These are phyloP conservation scores for Sarcomyxa edulis DNA, from an alignment of 768 basidiomycete species.

Conservation along the genomic window DNA sequence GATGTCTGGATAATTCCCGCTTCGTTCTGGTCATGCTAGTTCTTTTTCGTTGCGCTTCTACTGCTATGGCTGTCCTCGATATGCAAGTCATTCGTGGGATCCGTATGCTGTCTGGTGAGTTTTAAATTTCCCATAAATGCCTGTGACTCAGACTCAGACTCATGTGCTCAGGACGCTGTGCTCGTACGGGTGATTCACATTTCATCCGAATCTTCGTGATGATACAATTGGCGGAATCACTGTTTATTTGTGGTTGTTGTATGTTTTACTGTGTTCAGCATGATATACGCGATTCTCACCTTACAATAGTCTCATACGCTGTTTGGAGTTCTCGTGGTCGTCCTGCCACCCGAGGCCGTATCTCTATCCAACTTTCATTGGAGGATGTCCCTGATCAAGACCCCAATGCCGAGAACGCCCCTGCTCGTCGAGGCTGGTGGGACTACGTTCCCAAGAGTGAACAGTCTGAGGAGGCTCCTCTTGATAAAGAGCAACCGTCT, in stretches of 20 bases:
- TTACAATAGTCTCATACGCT: slow-evolving; percentile 51
- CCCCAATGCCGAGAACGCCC: slow-evolving; percentile 14
- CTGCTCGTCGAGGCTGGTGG: slow-evolving; percentile 45
- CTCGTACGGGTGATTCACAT: slow-evolving; percentile 24
- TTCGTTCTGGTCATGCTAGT: slow-evolving; percentile 39
- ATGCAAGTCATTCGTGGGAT: slow-evolving; percentile 28
- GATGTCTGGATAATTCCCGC: slow-evolving; percentile 57
- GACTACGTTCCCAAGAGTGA: slow-evolving; percentile 37
- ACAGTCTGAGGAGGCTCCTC: slow-evolving; percentile 8
- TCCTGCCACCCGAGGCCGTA: slow-evolving; percentile 46
- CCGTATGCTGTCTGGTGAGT: slow-evolving; percentile 45
- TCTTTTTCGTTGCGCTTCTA: slow-evolving; percentile 36
- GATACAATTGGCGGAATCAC: slow-evolving; percentile 45
- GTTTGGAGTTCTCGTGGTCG: slow-evolving; percentile 49
- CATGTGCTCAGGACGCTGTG: slow-evolving; percentile 40
- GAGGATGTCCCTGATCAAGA: slow-evolving; percentile 33
- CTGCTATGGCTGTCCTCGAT: slow-evolving; percentile 37
- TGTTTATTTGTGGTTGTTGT: slow-evolving; percentile 63
- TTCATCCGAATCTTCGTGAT: slow-evolving; percentile 38
- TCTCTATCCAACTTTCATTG: slow-evolving; percentile 46
- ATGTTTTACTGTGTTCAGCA: slow-evolving; percentile 19
- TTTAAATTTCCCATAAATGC: too few relatives aligned
- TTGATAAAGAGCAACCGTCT: slow-evolving; percentile 3
- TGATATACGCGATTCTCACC: too few relatives aligned
- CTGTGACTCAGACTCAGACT: not conserved